Evolutionary conservation across 139 green algal genomes (phyloP).

Genomic region (Chlorella sp.): DNA sequence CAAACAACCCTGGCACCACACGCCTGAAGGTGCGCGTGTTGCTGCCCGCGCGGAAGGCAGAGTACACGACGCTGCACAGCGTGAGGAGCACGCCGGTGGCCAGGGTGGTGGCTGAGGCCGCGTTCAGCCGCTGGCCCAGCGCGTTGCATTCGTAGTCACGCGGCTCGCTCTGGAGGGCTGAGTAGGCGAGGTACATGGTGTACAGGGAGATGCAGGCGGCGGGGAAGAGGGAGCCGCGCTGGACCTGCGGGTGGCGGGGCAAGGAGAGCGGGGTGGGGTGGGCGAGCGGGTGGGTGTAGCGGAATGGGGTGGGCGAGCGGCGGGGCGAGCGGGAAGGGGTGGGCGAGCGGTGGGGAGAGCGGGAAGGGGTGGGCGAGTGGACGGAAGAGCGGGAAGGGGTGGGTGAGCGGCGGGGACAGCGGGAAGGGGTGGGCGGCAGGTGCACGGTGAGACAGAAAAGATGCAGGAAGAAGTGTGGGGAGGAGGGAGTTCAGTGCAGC

Average conservation of each 20-base stretch:
- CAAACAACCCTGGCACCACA: too few species aligned
- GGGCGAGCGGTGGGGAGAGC: too few species aligned
- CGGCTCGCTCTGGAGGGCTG: constrained; percentile 85
- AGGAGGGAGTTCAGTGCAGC: background rate
- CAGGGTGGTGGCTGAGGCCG: constrained; percentile 80
- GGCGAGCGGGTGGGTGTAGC: too few species aligned
- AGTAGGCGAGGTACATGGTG: constrained; percentile 91
- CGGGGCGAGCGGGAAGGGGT: too few species aligned
- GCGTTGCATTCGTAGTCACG: constrained; percentile 93
- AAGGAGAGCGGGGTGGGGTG: background rate
- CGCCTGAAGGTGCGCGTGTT: constrained; percentile 81
- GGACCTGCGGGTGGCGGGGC: constrained; percentile 21
- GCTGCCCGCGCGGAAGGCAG: constrained; percentile 90
- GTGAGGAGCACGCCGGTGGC: constrained; percentile 86
- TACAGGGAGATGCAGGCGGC: constrained; percentile 87
- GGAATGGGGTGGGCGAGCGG: background rate
- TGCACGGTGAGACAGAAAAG: background rate
- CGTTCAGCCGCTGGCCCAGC: constrained; percentile 76
- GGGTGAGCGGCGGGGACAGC: background rate
- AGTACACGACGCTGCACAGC: constrained; percentile 91
- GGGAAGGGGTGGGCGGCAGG: background rate
- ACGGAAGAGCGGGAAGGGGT: background rate
- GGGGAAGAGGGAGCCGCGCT: constrained; percentile 91
- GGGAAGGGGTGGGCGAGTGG: background rate
- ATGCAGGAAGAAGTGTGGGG: background rate